These are phyloP conservation scores for Mortierella alpina DNA, from an alignment of 192 early-diverging fungal genomes.

Conservation along the genomic window DNA sequence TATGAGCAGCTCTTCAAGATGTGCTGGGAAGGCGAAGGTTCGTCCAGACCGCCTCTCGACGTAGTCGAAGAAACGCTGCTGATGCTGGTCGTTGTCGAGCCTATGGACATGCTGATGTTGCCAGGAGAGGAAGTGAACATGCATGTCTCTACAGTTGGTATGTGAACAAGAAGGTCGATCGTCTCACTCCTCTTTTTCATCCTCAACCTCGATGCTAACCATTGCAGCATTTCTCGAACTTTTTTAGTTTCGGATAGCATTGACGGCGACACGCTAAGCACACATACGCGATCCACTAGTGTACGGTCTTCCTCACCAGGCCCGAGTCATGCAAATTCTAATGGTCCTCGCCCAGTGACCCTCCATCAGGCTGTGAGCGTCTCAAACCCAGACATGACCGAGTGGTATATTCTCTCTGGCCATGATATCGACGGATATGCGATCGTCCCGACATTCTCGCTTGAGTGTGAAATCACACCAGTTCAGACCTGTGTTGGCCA, in stretches of 20 bases:
- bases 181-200: background rate
- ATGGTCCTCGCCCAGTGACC: conserved; percentile 22
- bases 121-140: conserved; percentile 45
- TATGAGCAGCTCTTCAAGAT: conserved; percentile 52
- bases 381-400: conserved; percentile 53
- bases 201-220: background rate
- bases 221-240: background rate
- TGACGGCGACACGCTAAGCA: conserved; percentile 42
- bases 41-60: conserved; percentile 39
- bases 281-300: conserved; percentile 37
- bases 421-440: conserved; percentile 51
- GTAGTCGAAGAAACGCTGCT: conserved; percentile 50
- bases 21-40: conserved; percentile 45
- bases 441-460: conserved; percentile 47
- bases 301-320: conserved; percentile 31
- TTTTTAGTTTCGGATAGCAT: conserved; percentile 48
- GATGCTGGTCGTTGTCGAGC: conserved; percentile 52
- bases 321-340: conserved; percentile 15
- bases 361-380: conserved; percentile 48
- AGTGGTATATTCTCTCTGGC: conserved; percentile 52
- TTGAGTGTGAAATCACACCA: conserved; percentile 49
- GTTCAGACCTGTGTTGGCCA: conserved; percentile 45
- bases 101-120: conserved; percentile 54
- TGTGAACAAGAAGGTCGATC: background rate
- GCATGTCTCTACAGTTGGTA: conserved; percentile 44